Percentiles rank a stretch among this genome's conserved stretches.
Conservation (phyloP, 2,329 filamentous ascomycete genomes). For the Arthroderma sp. region DNA sequence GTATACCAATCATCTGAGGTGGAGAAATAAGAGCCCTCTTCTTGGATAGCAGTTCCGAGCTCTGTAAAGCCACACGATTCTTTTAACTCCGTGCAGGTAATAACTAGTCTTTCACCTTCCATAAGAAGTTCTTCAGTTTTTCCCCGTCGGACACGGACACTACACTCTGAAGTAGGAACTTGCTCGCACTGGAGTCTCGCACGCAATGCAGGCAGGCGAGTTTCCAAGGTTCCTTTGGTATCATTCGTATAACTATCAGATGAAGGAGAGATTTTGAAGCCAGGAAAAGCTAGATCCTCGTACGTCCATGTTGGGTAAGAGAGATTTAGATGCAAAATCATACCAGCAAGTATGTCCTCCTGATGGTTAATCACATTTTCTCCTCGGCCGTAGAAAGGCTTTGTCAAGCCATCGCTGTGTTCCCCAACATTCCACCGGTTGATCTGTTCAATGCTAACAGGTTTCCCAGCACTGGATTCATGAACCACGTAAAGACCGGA, state of each 20-base stretch:
- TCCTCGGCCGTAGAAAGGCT: too few species aligned
- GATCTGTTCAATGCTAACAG: not conserved
- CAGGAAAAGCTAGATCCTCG: conserved; percentile 17
- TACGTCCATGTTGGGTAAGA: conserved; percentile 22
- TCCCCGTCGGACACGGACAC: too few species aligned
- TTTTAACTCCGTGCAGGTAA: not conserved
- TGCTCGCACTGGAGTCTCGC: not conserved
- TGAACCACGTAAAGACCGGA: conserved; percentile 9
- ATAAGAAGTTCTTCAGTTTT: not conserved
- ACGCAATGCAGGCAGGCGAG: not conserved
- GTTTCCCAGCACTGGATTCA: not conserved
- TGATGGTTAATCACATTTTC: too few species aligned
- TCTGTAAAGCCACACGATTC: too few species aligned
- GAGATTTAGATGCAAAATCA: conserved; percentile 18
- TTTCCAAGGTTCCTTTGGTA: not conserved
- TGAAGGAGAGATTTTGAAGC: not conserved
- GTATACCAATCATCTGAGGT: too few species aligned
- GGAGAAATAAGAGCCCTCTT: too few species aligned
- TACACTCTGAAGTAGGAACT: not conserved
- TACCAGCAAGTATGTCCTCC: conserved; percentile 10
- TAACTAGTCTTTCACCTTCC: not conserved
- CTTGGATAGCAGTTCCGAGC: too few species aligned
- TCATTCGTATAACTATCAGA: not conserved
- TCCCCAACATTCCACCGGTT: not conserved
- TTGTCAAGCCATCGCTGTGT: not conserved